Evolutionary conservation across 768 basidiomycete genomes (phyloP).

Genomic region (Suillus brevipes): DNA sequence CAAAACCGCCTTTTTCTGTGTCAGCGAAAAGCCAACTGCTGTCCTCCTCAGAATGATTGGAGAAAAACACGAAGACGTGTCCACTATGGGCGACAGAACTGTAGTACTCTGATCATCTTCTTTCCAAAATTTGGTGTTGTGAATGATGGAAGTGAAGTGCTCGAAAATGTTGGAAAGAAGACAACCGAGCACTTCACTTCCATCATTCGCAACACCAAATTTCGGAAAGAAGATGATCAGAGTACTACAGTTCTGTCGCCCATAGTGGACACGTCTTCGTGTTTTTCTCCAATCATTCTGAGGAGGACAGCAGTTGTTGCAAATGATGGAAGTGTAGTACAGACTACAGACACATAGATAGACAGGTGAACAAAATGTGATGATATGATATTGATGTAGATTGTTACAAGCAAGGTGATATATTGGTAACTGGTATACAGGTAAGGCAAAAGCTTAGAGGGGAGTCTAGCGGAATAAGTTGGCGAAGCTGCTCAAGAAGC

Average conservation of each 20-base stretch:
- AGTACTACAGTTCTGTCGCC: too few relatives aligned
- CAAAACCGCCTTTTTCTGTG: not conserved
- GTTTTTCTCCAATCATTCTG: too few relatives aligned
- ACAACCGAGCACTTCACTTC: constrained; percentile 26
- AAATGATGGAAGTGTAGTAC: not conserved
- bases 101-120: not conserved
- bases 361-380: not conserved
- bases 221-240: constrained; percentile 31
- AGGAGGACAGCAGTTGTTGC: not conserved
- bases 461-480: too few relatives aligned
- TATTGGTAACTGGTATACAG: not conserved
- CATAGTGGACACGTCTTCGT: too few relatives aligned
- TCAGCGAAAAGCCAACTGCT: not conserved
- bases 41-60: too few relatives aligned
- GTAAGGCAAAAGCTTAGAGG: not conserved
- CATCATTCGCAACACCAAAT: constrained; percentile 48
- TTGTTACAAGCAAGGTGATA: not conserved
- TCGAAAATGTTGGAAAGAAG: constrained; percentile 2
- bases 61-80: too few relatives aligned
- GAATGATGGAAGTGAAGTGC: constrained; percentile 39
- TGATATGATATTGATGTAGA: not conserved
- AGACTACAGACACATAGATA: not conserved
- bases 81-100: too few relatives aligned
- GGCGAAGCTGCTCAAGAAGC: not conserved
- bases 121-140: constrained; percentile 47